Conservation (phyloP, 2,329 filamentous ascomycete genomes). For the Cercospora canescens region DNA sequence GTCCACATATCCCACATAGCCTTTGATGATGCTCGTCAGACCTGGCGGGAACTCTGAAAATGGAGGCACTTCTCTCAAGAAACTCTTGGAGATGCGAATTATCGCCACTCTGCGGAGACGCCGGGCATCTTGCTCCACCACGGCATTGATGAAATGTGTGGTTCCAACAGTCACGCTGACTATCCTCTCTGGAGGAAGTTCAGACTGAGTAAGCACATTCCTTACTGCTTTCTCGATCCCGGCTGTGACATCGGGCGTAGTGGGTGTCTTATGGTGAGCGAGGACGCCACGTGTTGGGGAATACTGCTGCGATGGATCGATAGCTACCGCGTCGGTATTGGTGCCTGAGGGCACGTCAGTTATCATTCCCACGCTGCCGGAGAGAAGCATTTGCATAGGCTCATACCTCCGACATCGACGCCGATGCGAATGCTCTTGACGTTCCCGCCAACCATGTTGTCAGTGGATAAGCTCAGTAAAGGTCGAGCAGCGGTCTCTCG, state of each 20-base stretch:
- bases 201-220: slow-evolving; percentile 38
- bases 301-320: slow-evolving; percentile 32
- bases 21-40: slow-evolving; percentile 35
- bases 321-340: slow-evolving; percentile 38
- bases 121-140: slow-evolving; percentile 42
- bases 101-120: slow-evolving; percentile 55
- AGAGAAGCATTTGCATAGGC: slow-evolving; percentile 7
- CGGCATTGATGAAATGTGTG: slow-evolving; percentile 44
- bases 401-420: slow-evolving; percentile 44
- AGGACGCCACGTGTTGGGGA: slow-evolving; percentile 31
- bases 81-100: slow-evolving; percentile 42
- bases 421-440: slow-evolving; percentile 41
- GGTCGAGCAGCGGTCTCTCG: not conserved
- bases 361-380: not conserved
- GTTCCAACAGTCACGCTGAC: slow-evolving; percentile 53
- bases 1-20: slow-evolving; percentile 46
- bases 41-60: slow-evolving; percentile 35
- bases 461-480: not conserved
- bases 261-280: slow-evolving; percentile 41
- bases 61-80: slow-evolving; percentile 34
- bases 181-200: slow-evolving; percentile 34
- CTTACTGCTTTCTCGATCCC: slow-evolving; percentile 43
- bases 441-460: not conserved
- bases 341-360: slow-evolving; percentile 26
- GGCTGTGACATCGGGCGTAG: slow-evolving; percentile 43